Conservation (phyloP, 2,329 filamentous ascomycete species). For the Chrysoporthe puriensis region DNA sequence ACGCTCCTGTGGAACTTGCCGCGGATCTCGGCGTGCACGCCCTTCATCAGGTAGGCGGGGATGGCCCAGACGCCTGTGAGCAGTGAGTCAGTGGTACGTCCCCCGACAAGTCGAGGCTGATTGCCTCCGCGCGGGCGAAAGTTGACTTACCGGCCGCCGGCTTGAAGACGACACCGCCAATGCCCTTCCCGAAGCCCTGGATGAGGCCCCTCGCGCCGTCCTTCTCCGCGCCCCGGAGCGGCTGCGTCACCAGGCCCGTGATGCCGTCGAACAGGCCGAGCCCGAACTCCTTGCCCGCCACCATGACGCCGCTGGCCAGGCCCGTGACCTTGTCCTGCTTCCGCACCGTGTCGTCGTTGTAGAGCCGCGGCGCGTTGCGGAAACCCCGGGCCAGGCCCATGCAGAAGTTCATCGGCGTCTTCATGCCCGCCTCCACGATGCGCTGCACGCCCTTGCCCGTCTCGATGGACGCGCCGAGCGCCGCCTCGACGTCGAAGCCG, state of each 20-base stretch:
- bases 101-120: background rate
- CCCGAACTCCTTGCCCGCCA: constrained; percentile 78
- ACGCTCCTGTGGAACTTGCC: constrained; percentile 72
- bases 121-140: background rate
- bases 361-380: constrained; percentile 82
- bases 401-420: constrained; percentile 83
- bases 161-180: constrained; percentile 81
- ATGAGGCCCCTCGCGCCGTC: constrained; percentile 63
- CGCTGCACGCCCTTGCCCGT: constrained; percentile 70
- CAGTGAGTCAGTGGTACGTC: constrained; percentile 9
- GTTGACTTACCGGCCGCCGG: constrained; percentile 71
- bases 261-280: constrained; percentile 81
- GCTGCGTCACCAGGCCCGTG: constrained; percentile 79
- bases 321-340: constrained; percentile 80
- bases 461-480: constrained; percentile 44
- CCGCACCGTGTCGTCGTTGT: constrained; percentile 81
- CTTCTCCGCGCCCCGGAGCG: constrained; percentile 61
- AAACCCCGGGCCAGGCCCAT: constrained; percentile 83
- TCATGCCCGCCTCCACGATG: constrained; percentile 76
- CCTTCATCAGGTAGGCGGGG: constrained; percentile 82
- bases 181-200: constrained; percentile 81
- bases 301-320: constrained; percentile 73
- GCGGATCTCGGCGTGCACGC: constrained; percentile 76
- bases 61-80: constrained; percentile 66
- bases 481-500: constrained; percentile 23